Conservation (phyloP, 495 filamentous ascomycete genomes). For the Xylaria cubensis region DNA sequence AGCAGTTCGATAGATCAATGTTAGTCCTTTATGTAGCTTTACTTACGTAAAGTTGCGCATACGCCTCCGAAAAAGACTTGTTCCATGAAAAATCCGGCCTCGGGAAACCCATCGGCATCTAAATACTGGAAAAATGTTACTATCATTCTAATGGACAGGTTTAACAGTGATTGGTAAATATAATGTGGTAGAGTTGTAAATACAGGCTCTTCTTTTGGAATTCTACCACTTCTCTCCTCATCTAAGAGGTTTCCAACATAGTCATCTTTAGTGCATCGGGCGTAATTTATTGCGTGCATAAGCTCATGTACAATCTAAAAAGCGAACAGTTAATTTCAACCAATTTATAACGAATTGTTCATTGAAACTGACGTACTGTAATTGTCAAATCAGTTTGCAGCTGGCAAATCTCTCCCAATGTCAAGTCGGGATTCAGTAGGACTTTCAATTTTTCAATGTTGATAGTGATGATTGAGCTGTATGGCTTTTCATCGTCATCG, state of each 20-base stretch:
- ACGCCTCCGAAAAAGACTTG: background rate
- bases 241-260: background rate
- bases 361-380: background rate
- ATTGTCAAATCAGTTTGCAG: background rate
- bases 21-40: background rate
- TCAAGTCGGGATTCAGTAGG: background rate
- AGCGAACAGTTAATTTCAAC: background rate
- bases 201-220: slow-evolving; percentile 1
- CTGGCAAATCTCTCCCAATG: background rate
- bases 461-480: background rate
- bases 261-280: background rate
- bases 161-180: too few species aligned
- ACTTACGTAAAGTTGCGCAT: too few species aligned
- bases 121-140: background rate
- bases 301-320: slow-evolving; percentile 7
- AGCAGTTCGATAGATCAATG: background rate
- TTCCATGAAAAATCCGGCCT: slow-evolving; percentile 1
- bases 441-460: background rate
- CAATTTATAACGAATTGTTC: background rate
- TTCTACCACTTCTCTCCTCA: background rate
- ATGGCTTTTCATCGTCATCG: background rate
- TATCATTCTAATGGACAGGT: background rate
- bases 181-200: background rate
- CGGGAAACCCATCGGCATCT: background rate
- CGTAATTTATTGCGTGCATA: background rate